Evolutionary conservation across 129 eudicot species (phyloP).

Genomic region (Artemisia tridentata): DNA sequence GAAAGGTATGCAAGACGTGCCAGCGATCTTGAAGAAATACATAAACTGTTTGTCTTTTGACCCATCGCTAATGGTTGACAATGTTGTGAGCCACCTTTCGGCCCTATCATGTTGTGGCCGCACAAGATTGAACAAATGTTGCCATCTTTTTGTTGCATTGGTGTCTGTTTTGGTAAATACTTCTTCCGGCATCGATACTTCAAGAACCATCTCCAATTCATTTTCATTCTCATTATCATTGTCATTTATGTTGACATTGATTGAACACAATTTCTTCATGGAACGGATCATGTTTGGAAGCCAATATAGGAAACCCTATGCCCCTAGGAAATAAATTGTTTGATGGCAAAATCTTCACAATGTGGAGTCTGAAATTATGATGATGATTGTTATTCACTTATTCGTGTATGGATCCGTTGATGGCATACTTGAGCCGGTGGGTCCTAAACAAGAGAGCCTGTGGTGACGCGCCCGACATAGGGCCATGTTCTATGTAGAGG

Average conservation of each 20-base stretch:
- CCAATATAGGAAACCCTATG: neutral
- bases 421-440: constrained; percentile 1
- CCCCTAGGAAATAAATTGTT: neutral
- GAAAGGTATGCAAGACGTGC: constrained; percentile 64
- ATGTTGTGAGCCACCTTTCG: constrained; percentile 30
- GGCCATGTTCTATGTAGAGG: neutral
- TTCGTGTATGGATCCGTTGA: neutral
- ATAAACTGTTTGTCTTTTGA: constrained; percentile 47
- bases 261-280: constrained; percentile 67
- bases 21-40: constrained; percentile 62
- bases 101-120: constrained; percentile 31
- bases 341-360: neutral
- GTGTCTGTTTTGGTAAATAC: constrained; percentile 52
- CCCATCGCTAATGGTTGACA: constrained; percentile 20
- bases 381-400: neutral
- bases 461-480: neutral
- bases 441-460: constrained; percentile 9
- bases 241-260: neutral
- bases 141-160: constrained; percentile 58
- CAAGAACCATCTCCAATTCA: constrained; percentile 74
- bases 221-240: constrained; percentile 47
- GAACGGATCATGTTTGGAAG: constrained; percentile 23
- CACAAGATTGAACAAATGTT: constrained; percentile 53
- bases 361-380: neutral
- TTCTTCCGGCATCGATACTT: constrained; percentile 83